phyloP scores from a whole-genome alignment of 768 basidiomycete genomes.

The Leccinum rimulosum region DNA sequence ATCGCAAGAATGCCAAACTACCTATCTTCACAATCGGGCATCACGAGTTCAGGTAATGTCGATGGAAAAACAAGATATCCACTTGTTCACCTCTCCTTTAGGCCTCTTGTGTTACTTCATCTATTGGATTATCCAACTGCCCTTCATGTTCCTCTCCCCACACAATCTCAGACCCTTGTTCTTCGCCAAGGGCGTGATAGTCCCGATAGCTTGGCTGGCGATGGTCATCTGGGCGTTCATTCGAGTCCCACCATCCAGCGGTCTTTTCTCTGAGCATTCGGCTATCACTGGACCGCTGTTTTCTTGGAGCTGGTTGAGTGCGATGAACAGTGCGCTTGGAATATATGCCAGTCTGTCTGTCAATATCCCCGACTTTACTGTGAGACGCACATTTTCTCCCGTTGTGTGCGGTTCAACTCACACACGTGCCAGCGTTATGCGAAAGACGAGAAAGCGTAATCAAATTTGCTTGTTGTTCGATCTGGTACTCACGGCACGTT shows the following conservation, averaged over 20 bases:
- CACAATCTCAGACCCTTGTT: constrained; percentile 78
- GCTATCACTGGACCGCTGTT: constrained; percentile 44
- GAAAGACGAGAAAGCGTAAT: constrained; percentile 43
- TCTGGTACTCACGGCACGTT: constrained; percentile 3
- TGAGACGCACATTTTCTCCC: constrained; percentile 12
- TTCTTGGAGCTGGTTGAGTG: constrained; percentile 78
- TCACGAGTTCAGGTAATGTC: constrained; percentile 56
- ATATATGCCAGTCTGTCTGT: constrained; percentile 70
- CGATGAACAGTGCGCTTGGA: constrained; percentile 75
- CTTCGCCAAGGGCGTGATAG: constrained; percentile 62
- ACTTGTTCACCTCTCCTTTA: constrained; percentile 18
- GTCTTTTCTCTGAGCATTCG: constrained; percentile 54
- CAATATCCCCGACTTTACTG: constrained; percentile 86
- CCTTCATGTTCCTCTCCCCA: constrained; percentile 74
- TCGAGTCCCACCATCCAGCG: constrained; percentile 58
- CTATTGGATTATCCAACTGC: constrained; percentile 76
- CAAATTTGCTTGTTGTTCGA: neutral
- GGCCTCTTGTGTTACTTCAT: constrained; percentile 76
- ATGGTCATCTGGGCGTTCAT: constrained; percentile 82
- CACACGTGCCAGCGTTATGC: constrained; percentile 59
- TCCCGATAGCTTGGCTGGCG: constrained; percentile 62
- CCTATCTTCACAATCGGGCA: constrained; percentile 53
- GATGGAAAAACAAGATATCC: neutral
- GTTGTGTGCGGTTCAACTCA: neutral
- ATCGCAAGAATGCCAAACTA: constrained; percentile 62